Evolutionary conservation across 169 alveolate species (phyloP), one percentile per base, ranked within the genome.

Genomic region (Plasmodium gaboni): DNA sequence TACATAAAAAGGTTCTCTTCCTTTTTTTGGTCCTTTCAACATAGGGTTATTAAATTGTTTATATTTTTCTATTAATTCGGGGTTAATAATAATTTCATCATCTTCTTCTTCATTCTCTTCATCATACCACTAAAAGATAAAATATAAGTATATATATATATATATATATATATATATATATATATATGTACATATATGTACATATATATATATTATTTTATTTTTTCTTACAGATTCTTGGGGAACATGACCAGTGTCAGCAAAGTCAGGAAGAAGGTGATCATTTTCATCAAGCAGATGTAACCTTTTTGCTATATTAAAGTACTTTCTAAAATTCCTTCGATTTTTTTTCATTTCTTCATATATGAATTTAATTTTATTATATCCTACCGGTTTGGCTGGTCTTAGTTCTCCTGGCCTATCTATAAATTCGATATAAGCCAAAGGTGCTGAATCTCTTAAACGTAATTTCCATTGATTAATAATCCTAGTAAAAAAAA

Each of bases 361-460:
- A 80, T 89, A 92, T 44, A 94, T 73, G 28, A 89, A 78, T 32
- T 67, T 78, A 51, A 94, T 69, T 67, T 93, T 65, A n/a, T 74
- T 88, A 38, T 64, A 42, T 10, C 98, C 98, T 8, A 95, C 97
- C 2, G 98, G 98, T 44, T 89, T 91, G 0, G 97, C 97, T 13
- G 98, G 98, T n/a, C 96, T 86, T 42, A 93, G 42, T 91, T 96
- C 98, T 2, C 95, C 95, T 0, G 97, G 96, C 15, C 98, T 60
- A 64, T 96, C 97, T 13, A 96, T 95, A 70, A 93, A 95, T 71
- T 96, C 98, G 28, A 96, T 78, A 74, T 86, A 96, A 59, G 97
- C 98, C 97, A 95, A 92, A 1, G 97, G 96, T 2, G 97, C 95
- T 5, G 96, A 94, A 83, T 96, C 98, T 46, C 96, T 24, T 73